These are phyloP conservation scores for Flaveria ramosissima DNA, from an alignment of 129 eudicot species.

Conservation along the genomic window DNA sequence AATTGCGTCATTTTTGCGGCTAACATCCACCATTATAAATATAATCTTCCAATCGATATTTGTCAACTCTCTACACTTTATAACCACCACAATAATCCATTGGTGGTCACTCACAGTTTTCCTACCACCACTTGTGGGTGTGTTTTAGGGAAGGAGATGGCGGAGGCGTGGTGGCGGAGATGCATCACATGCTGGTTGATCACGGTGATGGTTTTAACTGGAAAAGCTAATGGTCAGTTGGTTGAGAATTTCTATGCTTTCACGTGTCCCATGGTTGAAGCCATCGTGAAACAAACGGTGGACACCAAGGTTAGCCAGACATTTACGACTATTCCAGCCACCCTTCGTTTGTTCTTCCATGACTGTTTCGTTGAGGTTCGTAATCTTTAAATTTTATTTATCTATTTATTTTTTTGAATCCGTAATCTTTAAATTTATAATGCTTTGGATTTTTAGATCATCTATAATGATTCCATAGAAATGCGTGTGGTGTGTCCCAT, in stretches of 20 bases:
- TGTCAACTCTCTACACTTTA: slow-evolving; percentile 37
- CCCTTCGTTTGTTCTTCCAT: slow-evolving; percentile 85
- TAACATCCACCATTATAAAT: background rate
- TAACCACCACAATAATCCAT: slow-evolving; percentile 9
- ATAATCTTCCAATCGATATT: background rate
- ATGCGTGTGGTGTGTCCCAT: too few relatives aligned
- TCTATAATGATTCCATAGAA: too few relatives aligned
- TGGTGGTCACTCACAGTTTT: too few relatives aligned
- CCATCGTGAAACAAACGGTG: slow-evolving; percentile 55
- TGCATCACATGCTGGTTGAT: slow-evolving; percentile 29
- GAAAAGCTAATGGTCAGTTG: slow-evolving; percentile 48
- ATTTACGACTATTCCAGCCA: slow-evolving; percentile 66
- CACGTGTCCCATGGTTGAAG: slow-evolving; percentile 66
- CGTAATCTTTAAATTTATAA: too few relatives aligned
- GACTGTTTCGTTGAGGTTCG: slow-evolving; percentile 77
- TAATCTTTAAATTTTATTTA: background rate
- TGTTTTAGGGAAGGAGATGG: slow-evolving; percentile 2
- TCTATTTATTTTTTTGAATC: too few relatives aligned
- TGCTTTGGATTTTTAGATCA: too few relatives aligned
- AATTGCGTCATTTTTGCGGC: slow-evolving; percentile 25
- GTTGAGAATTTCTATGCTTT: slow-evolving; percentile 54
- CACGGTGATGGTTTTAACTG: slow-evolving; percentile 25
- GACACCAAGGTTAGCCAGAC: slow-evolving; percentile 54
- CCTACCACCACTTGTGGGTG: too few relatives aligned
- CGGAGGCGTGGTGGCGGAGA: slow-evolving; percentile 36